A percentile compares a stretch with the other conserved stretches of the same genome.
These are phyloP conservation scores for Linum trigynum DNA, from an alignment of 345 rosid species.

Conservation along the genomic window DNA sequence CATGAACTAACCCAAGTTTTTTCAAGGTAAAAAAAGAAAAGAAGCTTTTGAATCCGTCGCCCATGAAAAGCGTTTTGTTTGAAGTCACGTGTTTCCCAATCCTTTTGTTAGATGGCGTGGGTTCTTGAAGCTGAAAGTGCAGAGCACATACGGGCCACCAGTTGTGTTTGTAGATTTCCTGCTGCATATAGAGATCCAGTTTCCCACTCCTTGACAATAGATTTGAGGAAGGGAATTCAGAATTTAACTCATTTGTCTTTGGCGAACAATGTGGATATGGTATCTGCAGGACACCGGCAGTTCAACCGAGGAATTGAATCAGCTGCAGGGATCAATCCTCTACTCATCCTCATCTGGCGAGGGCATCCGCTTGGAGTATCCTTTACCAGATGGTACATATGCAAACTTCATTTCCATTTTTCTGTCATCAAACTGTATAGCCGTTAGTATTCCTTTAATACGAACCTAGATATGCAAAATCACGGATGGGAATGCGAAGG, in stretches of 20 bases:
- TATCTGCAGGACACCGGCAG: constrained; percentile 49
- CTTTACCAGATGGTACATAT: too few species aligned
- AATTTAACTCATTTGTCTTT: too few species aligned
- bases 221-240: too few species aligned
- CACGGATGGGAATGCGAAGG: constrained; percentile 77
- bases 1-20: constrained; percentile 70
- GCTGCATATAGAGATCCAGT: constrained; percentile 27
- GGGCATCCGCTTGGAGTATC: constrained; percentile 85
- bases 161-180: constrained; percentile 91
- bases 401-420: not conserved
- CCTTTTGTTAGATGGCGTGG: constrained; percentile 53
- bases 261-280: not conserved
- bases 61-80: too few species aligned
- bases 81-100: not conserved
- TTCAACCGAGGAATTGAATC: constrained; percentile 63
- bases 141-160: constrained; percentile 66
- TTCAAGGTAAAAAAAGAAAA: constrained; percentile 76
- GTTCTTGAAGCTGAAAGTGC: constrained; percentile 76
- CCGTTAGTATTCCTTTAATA: not conserved
- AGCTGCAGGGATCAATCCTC: constrained; percentile 66
- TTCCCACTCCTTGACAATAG: too few species aligned
- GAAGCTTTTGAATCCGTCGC: constrained; percentile 8
- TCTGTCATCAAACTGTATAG: not conserved
- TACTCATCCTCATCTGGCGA: constrained; percentile 62
- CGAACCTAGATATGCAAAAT: constrained; percentile 59